phyloP scores from a whole-genome alignment of 257 asterid species.

The Craterostigma plantagineum region DNA sequence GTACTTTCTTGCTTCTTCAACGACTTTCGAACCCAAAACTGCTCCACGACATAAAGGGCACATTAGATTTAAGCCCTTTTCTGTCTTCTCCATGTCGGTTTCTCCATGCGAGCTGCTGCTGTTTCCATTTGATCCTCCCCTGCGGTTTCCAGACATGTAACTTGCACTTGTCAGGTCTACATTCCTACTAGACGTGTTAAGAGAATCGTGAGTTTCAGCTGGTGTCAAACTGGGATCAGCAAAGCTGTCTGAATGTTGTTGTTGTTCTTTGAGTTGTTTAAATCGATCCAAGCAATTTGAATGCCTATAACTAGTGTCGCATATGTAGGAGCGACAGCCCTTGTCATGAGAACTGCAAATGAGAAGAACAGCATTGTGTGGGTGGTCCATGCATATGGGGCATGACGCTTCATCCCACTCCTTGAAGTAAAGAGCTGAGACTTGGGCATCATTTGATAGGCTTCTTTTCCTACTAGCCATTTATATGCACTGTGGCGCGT shows the following conservation, averaged over 20 bases:
- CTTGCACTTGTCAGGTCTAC: too few species aligned
- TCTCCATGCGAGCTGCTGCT: slow-evolving; percentile 19
- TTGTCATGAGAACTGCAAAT: slow-evolving; percentile 73
- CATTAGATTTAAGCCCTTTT: slow-evolving; percentile 24
- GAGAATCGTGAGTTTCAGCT: not conserved
- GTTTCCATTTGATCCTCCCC: slow-evolving; percentile 2
- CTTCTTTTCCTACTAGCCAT: slow-evolving; percentile 98
- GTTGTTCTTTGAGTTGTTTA: slow-evolving; percentile 50
- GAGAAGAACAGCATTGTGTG: slow-evolving; percentile 77
- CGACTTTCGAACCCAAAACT: slow-evolving; percentile 64
- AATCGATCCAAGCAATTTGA: slow-evolving; percentile 83
- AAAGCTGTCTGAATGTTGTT: slow-evolving; percentile 16
- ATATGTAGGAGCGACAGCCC: slow-evolving; percentile 78
- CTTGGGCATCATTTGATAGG: slow-evolving; percentile 51
- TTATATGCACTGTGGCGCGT: slow-evolving; percentile 50
- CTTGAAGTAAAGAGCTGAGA: slow-evolving; percentile 40
- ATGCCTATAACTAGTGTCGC: slow-evolving; percentile 87
- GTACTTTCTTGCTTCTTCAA: slow-evolving; percentile 61
- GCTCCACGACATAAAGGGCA: slow-evolving; percentile 86
- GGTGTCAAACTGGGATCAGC: slow-evolving; percentile 3
- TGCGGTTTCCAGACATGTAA: too few species aligned
- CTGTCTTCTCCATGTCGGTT: slow-evolving; percentile 16
- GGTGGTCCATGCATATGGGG: slow-evolving; percentile 86
- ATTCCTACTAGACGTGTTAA: too few species aligned
- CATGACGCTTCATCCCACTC: slow-evolving; percentile 93